A percentile compares a stretch with the other conserved stretches of the same genome.
phyloP scores from a whole-genome alignment of 768 basidiomycete species.

The Leccinum uliginosum region DNA sequence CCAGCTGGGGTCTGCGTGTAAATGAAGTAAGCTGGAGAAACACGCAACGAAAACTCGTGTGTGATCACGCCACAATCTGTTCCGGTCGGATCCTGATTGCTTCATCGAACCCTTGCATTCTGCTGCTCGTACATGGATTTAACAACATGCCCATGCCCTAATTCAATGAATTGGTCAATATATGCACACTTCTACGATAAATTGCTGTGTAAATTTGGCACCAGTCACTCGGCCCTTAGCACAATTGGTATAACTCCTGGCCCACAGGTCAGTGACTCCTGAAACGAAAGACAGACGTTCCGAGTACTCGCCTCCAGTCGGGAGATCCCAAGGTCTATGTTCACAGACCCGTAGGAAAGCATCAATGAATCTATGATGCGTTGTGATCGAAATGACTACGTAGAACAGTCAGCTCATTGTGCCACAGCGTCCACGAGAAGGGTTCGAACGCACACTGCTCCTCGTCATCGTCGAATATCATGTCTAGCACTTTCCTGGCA shows the following conservation, averaged over 20 bases:
- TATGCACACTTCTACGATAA: not conserved
- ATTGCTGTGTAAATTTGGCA: conserved; percentile 6
- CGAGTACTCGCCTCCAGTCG: conserved; percentile 56
- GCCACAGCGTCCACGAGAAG: not conserved
- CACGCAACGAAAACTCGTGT: too few relatives aligned
- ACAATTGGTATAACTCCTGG: conserved; percentile 27
- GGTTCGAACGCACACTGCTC: conserved; percentile 43
- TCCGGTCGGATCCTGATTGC: too few relatives aligned
- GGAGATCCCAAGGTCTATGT: conserved; percentile 42
- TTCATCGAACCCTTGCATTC: not conserved
- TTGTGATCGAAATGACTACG: conserved; percentile 62
- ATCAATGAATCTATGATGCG: conserved; percentile 60
- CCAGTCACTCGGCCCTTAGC: conserved; percentile 14
- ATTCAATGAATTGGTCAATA: not conserved
- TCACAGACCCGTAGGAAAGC: conserved; percentile 48
- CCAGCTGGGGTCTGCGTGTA: too few relatives aligned
- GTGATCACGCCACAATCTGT: too few relatives aligned
- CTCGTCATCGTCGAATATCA: conserved; percentile 45
- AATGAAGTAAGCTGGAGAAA: too few relatives aligned
- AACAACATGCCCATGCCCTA: not conserved
- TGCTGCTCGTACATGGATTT: not conserved
- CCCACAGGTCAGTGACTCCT: conserved; percentile 1
- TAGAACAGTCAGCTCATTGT: not conserved
- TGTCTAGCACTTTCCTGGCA: conserved; percentile 42
- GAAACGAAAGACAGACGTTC: too few relatives aligned